Base-by-base conservation (phyloP, 2,329 filamentous ascomycete species). In the Pleurostoma richardsiae region DNA sequence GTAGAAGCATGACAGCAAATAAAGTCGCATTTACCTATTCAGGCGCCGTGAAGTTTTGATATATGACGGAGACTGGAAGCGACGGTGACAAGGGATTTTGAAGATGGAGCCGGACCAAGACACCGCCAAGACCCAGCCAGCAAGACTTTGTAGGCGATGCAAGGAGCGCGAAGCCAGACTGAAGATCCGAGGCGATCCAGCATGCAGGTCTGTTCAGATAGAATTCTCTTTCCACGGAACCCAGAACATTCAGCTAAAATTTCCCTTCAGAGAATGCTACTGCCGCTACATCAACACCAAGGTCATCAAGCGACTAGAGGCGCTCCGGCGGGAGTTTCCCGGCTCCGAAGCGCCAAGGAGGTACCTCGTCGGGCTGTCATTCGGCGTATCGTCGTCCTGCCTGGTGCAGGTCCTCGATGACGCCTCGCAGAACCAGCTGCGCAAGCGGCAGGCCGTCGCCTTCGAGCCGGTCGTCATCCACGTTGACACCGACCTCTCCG, bases 331-430 rank as follows among this genome's bases (percentile, higher is more conserved):
- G 39, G 74, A 79, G 47, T 73, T 68, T 43, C 66, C 69, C 46
- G 52, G 58, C 51, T 59, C 45, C 59, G 63, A 48, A 63, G 58
- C 51, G 60, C 58, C 53, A 57, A 54, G 79, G 61, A 59, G 62
- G 30, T 79, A 96, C 42, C 71, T 96, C 19, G 71, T 96, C 26
- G 89, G 90, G 5, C 71, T 96, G 2, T 96, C 91, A 0, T 85
- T 90, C 57, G 92, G 94, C 1, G 72, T 86, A 2, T 94, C 88
- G 2, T 97, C 92, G 0, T 76, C 86, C 10, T 80, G 83, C 10
- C 72, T 99, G 40, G 73, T 95, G 30, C 80, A 92, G 56, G 75
- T 95, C 27, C 71, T 97, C 45, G 79, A 88, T 63, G 70, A 77
- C 50, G 87, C 90, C 59, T 72, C 87, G 41, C 72, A 79, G 53